Percentiles rank a stretch among this genome's conserved stretches.
These are phyloP conservation scores for Colletotrichum tropicicola DNA, from an alignment of 2,329 filamentous ascomycete species.

Conservation along the genomic window DNA sequence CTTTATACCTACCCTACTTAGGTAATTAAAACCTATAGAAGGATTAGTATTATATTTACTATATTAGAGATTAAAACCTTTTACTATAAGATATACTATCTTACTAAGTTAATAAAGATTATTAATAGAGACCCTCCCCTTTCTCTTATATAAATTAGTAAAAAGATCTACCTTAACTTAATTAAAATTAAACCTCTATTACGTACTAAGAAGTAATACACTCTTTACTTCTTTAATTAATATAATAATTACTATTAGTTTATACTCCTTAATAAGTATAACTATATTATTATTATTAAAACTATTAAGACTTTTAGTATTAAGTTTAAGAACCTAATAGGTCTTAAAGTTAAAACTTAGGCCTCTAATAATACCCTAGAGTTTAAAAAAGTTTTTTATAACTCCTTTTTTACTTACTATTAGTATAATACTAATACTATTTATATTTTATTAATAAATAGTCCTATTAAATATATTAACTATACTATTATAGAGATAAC, in stretches of 20 bases:
- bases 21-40: not conserved
- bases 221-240: not conserved
- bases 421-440: not conserved
- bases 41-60: not conserved
- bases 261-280: not conserved
- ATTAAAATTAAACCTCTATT: not conserved
- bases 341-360: no score
- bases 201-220: not conserved
- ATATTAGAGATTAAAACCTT: not conserved
- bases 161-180: not conserved
- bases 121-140: not conserved
- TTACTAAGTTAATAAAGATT: not conserved
- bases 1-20: not conserved
- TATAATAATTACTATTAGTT: not conserved
- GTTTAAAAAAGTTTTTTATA: no score
- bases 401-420: not conserved
- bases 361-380: no score
- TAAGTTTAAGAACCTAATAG: not conserved
- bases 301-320: not conserved
- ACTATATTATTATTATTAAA: not conserved
- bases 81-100: not conserved
- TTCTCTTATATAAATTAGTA: not conserved
- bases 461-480: not conserved
- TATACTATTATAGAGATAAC: no score
- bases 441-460: not conserved